phyloP scores from a whole-genome alignment of 331 rosid species.

The Quercus lobata region DNA sequence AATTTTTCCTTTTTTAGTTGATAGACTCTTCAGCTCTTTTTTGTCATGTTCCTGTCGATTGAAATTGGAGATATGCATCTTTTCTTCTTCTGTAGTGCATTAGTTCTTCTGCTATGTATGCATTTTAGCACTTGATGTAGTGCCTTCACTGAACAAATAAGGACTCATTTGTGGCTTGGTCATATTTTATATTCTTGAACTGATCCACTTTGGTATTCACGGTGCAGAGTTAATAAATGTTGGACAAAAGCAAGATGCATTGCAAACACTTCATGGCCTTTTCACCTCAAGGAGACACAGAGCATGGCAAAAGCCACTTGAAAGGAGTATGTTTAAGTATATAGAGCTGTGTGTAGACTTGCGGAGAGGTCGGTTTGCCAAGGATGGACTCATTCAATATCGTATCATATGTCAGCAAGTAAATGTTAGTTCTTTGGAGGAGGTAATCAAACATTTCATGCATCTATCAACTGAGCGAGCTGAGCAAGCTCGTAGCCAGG shows the following conservation, averaged over 20 bases:
- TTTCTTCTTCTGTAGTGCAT: neutral
- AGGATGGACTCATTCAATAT: slow-evolving; percentile 91
- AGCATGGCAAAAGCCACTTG: slow-evolving; percentile 95
- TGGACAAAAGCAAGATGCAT: slow-evolving; percentile 94
- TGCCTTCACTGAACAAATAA: neutral
- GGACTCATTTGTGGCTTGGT: neutral
- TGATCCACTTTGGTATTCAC: neutral
- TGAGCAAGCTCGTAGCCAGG: slow-evolving; percentile 94
- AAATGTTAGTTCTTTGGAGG: slow-evolving; percentile 85
- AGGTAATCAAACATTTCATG: slow-evolving; percentile 95
- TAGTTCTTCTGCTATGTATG: neutral
- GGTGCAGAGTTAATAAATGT: slow-evolving; percentile 79
- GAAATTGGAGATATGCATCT: neutral
- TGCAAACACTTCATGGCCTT: slow-evolving; percentile 86
- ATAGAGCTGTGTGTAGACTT: slow-evolving; percentile 86
- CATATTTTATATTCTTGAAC: neutral
- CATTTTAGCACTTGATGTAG: neutral
- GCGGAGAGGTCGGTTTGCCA: slow-evolving; percentile 84
- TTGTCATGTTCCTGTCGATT: neutral
- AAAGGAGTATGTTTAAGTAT: slow-evolving; percentile 84
- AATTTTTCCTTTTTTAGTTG: neutral
- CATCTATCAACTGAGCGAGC: slow-evolving; percentile 96
- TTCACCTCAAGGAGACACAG: slow-evolving; percentile 85
- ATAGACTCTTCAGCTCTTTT: neutral
- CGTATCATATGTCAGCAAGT: slow-evolving; percentile 94